Evolutionary conservation across 2,329 filamentous ascomycete genomes (phyloP), one percentile per base, ranked within the genome.

Genomic region (Fusarium tupiense): DNA sequence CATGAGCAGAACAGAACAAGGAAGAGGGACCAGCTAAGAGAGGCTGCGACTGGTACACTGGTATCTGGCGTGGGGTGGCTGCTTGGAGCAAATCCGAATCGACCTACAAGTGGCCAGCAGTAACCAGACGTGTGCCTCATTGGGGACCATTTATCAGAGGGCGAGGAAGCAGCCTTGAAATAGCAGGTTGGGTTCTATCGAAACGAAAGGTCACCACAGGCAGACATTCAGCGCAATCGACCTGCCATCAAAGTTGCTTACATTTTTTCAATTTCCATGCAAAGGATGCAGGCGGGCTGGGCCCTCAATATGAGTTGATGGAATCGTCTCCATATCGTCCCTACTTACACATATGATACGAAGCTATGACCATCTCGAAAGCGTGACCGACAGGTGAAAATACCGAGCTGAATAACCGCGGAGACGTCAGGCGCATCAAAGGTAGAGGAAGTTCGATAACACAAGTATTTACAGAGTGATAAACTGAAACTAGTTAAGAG

Each of bases 1-100:
- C 64, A 73, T n/a, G 80, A 80, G 40, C 77, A 80, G 12, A 73
- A 79, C 67, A 86, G 83, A 64, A 85, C 89, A 43, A 88, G 93
- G 76, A 95, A 92, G 85, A 88, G 94, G 75, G 94, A 96, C 80
- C 91, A 92, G 81, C 78, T 93, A 46, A 86, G 90, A 72, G 91
- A 92, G 68, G 91, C 88, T 41, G 91, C 91, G 14, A 90, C 91
- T 63, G 90, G 90, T n/a, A 91, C 90, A 4, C 80, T 93, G 53
- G 91, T 91, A 6, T 90, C 89, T 49, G 89, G 91, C 24, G 88
- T 93, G 31, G 91, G 91, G 1, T 93, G 91, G 91, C 80, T 93
- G 53, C 88, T 93, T 67, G 90, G 89, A 12, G 91, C 90, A n/a
- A 83, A 81, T 63, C 75, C 79, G 3, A 80, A 72, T 44, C 76